A percentile compares a stretch with the other conserved stretches of the same genome.
Evolutionary conservation across 768 basidiomycete genomes (phyloP).

Genomic region (Suillus paluster): DNA sequence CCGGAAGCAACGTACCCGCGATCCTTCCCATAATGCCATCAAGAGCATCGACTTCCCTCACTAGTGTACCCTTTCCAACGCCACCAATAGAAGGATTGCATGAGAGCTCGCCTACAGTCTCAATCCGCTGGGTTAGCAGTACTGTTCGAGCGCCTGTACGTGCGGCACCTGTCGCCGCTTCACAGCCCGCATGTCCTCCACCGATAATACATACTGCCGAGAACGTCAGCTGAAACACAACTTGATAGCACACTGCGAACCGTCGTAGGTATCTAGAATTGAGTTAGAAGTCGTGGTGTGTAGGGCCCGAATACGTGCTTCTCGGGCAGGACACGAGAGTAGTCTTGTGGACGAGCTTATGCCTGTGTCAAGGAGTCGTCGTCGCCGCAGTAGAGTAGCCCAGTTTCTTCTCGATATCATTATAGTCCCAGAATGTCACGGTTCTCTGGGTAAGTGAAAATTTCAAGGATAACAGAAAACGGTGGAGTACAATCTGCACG

Average conservation of each 20-base stretch:
- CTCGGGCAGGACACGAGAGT: background rate
- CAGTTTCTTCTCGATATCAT: constrained; percentile 5
- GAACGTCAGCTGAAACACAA: constrained; percentile 42
- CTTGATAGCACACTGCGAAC: constrained; percentile 17
- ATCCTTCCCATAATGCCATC: constrained; percentile 86
- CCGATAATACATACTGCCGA: constrained; percentile 82
- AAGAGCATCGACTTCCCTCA: constrained; percentile 90
- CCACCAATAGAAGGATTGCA: constrained; percentile 95
- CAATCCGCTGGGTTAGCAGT: constrained; percentile 79
- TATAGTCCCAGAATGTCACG: no score
- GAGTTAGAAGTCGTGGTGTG: background rate
- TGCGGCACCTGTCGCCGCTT: constrained; percentile 87
- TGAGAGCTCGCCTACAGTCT: constrained; percentile 83
- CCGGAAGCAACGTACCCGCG: constrained; percentile 56
- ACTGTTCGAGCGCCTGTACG: constrained; percentile 81
- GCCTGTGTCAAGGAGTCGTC: background rate
- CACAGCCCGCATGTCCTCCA: constrained; percentile 92
- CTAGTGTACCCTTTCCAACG: constrained; percentile 89
- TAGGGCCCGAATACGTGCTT: background rate
- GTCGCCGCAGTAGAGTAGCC: background rate
- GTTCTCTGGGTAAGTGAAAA: background rate
- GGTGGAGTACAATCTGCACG: background rate
- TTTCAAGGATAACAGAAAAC: background rate
- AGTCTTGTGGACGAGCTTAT: background rate
- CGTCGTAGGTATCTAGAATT: constrained; percentile 25